A percentile compares a stretch with the other conserved stretches of the same genome.
These are phyloP conservation scores for Suillus americanus DNA, from an alignment of 768 basidiomycete genomes.

Conservation along the genomic window DNA sequence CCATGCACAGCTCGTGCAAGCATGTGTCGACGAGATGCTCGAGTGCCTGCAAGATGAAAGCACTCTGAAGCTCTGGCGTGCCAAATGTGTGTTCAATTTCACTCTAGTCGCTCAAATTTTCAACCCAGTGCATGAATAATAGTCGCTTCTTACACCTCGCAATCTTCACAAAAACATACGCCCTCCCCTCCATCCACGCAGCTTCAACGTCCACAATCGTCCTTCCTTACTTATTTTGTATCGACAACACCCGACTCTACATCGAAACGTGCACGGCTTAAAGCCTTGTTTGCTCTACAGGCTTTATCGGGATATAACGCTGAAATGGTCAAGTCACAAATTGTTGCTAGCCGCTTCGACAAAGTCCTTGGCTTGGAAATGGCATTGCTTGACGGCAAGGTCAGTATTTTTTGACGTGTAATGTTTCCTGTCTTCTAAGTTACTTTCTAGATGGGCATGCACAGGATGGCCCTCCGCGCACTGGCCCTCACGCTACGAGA, in stretches of 20 bases:
- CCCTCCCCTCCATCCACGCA: neutral
- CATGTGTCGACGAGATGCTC: constrained; percentile 55
- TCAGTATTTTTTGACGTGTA: constrained; percentile 24
- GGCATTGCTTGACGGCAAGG: constrained; percentile 80
- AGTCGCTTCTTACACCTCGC: constrained; percentile 56
- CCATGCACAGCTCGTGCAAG: constrained; percentile 63
- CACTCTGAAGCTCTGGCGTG: constrained; percentile 64
- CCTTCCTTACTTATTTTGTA: constrained; percentile 65
- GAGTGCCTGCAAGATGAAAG: constrained; percentile 47
- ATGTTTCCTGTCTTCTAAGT: neutral
- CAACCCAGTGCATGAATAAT: neutral
- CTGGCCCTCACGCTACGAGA: constrained; percentile 54
- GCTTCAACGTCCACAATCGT: constrained; percentile 12
- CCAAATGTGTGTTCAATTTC: constrained; percentile 50
- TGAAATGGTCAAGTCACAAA: constrained; percentile 20
- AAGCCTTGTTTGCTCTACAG: constrained; percentile 77
- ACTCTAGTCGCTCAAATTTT: neutral
- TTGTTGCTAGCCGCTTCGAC: constrained; percentile 30
- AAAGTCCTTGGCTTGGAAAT: constrained; percentile 67
- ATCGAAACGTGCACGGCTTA: constrained; percentile 71
- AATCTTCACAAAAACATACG: constrained; percentile 2
- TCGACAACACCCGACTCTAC: constrained; percentile 82
- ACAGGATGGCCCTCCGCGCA: neutral
- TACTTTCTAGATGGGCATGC: constrained; percentile 1
- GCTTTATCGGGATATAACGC: constrained; percentile 17